phyloP scores from a whole-genome alignment of 495 filamentous ascomycete genomes.

The Aspergillus kassunensis region DNA sequence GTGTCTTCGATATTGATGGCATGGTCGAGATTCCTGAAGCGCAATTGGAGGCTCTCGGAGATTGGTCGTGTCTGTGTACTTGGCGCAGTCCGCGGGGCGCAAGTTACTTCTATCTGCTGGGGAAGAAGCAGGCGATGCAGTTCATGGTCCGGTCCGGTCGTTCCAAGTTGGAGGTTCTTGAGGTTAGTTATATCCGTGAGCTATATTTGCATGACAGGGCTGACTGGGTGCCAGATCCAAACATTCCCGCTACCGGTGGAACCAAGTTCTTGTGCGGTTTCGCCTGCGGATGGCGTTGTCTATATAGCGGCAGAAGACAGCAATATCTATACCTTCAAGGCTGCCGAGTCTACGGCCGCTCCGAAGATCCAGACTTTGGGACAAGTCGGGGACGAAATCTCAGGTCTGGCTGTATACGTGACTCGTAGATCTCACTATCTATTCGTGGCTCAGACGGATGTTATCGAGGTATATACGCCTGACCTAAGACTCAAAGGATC shows the following conservation, averaged over 20 bases:
- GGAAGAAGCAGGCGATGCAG: conserved; percentile 8
- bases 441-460: conserved; percentile 2
- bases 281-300: background rate
- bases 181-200: background rate
- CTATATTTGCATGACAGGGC: background rate
- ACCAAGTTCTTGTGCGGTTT: conserved; percentile 3
- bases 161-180: background rate
- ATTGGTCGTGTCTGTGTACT: conserved; percentile 4
- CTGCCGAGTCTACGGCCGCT: background rate
- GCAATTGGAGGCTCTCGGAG: conserved; percentile 1
- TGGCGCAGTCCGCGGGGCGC: background rate
- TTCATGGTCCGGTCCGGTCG: background rate
- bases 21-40: background rate
- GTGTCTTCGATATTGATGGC: background rate
- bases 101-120: conserved; percentile 1
- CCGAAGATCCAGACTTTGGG: background rate
- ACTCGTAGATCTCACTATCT: background rate
- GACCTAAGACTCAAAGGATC: background rate
- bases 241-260: conserved; percentile 4
- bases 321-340: background rate
- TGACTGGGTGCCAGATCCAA: background rate
- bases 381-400: background rate
- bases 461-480: background rate
- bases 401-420: background rate
- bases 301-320: conserved; percentile 2